A percentile compares a stretch with the other conserved stretches of the same genome.
These are phyloP conservation scores for Candida easanensis DNA, from an alignment of 805 yeast genomes.

Conservation along the genomic window DNA sequence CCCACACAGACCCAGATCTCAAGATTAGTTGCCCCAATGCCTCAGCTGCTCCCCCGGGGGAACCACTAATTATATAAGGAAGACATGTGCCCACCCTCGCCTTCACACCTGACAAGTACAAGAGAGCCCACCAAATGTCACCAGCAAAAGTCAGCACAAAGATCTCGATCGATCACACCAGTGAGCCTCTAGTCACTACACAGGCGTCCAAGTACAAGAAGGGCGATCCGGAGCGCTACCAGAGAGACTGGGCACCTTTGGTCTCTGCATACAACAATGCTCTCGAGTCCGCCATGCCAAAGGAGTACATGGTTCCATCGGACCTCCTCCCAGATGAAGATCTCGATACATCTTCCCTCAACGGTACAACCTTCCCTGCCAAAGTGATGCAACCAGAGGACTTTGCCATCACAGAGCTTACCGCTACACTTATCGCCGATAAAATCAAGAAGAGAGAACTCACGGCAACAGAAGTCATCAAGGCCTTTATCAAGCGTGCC, in stretches of 20 bases:
- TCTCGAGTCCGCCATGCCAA: conserved; percentile 20
- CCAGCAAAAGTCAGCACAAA: conserved; percentile 7
- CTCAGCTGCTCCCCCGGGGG: no score
- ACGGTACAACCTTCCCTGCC: conserved; percentile 23
- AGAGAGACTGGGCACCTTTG: conserved; percentile 25
- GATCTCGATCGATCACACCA: conserved; percentile 18
- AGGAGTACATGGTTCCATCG: conserved; percentile 22
- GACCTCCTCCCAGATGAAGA: conserved; percentile 22
- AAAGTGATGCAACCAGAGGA: conserved; percentile 20
- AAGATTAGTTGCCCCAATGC: no score
- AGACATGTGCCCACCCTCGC: no score
- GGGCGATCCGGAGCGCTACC: conserved; percentile 19
- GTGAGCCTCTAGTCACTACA: conserved; percentile 15
- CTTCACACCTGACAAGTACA: no score
- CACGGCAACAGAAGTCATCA: conserved; percentile 20
- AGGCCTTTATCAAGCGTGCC: conserved; percentile 42
- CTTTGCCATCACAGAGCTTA: conserved; percentile 21
- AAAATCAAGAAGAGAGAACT: conserved; percentile 18
- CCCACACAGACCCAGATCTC: no score
- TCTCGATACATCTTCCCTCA: conserved; percentile 20
- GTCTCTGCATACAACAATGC: conserved; percentile 24
- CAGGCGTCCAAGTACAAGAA: conserved; percentile 9
- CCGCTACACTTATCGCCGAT: conserved; percentile 20
- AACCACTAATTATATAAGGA: no score
- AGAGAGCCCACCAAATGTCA: no score